Percentiles rank a stretch among this genome's conserved stretches.
These are phyloP conservation scores for Hymenoscyphus fructigenus DNA, from an alignment of 2,329 filamentous ascomycete species.

Conservation along the genomic window DNA sequence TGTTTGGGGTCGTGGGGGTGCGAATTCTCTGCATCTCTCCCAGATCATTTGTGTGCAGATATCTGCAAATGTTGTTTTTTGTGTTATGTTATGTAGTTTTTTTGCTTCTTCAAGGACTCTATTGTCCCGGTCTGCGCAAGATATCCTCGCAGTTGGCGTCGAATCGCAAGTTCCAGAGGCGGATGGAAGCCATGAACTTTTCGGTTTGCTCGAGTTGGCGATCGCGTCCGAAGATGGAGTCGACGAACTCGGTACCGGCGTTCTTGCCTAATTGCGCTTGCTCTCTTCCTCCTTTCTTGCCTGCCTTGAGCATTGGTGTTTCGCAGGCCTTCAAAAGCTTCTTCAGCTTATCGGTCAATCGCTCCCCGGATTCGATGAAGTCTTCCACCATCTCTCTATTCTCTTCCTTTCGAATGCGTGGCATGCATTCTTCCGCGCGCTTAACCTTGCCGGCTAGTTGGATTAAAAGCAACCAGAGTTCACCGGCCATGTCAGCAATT, in stretches of 20 bases:
- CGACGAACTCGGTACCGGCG: slow-evolving; percentile 91
- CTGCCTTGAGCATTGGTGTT: slow-evolving; percentile 89
- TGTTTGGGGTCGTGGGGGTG: not conserved
- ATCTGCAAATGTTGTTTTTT: slow-evolving; percentile 5
- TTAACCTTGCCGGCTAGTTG: slow-evolving; percentile 93
- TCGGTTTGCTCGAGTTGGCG: slow-evolving; percentile 87
- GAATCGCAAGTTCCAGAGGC: slow-evolving; percentile 88
- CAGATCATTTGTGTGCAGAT: not conserved
- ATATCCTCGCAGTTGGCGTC: slow-evolving; percentile 95
- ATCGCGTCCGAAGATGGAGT: slow-evolving; percentile 91
- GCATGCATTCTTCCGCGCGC: slow-evolving; percentile 76
- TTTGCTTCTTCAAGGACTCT: slow-evolving; percentile 14
- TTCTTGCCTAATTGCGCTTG: slow-evolving; percentile 80
- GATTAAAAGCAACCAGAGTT: slow-evolving; percentile 93
- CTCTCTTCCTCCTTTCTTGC: slow-evolving; percentile 69
- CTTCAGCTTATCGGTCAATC: slow-evolving; percentile 81
- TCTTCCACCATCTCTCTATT: slow-evolving; percentile 82
- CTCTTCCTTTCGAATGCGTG: slow-evolving; percentile 69
- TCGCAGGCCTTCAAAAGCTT: slow-evolving; percentile 88
- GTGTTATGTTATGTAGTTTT: not conserved
- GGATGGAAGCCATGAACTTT: slow-evolving; percentile 85
- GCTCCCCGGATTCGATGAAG: slow-evolving; percentile 85
- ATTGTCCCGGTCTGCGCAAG: slow-evolving; percentile 54
- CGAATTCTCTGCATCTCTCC: not conserved
- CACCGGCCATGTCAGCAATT: slow-evolving; percentile 87